These are phyloP conservation scores for Lactarius pseudohatsudake DNA, from an alignment of 768 basidiomycete species.

Conservation along the genomic window DNA sequence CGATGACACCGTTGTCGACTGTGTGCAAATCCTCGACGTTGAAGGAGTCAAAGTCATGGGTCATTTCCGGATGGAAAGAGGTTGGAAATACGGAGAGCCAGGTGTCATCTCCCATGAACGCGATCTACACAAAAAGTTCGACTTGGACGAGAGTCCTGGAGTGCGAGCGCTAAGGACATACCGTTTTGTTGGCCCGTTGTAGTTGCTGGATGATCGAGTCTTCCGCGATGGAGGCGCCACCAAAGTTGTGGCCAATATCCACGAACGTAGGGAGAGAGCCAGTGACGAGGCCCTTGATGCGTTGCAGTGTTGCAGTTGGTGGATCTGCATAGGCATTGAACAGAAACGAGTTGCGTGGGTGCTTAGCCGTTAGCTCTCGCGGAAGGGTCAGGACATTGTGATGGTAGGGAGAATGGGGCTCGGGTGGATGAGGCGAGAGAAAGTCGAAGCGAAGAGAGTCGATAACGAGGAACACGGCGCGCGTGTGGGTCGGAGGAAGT, in stretches of 20 bases:
- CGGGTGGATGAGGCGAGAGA: slow-evolving; percentile 66
- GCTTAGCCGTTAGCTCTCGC: slow-evolving; percentile 56
- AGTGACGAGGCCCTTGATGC: slow-evolving; percentile 93
- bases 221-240: slow-evolving; percentile 79
- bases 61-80: slow-evolving; percentile 67
- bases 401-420: slow-evolving; percentile 63
- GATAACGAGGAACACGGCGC: slow-evolving; percentile 83
- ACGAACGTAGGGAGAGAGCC: slow-evolving; percentile 95
- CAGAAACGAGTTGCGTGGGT: slow-evolving; percentile 76
- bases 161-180: slow-evolving; percentile 36
- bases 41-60: slow-evolving; percentile 92
- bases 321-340: slow-evolving; percentile 93
- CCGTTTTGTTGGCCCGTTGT: slow-evolving; percentile 55
- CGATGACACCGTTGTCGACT: slow-evolving; percentile 88
- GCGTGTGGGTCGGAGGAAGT: slow-evolving; percentile 65
- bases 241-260: slow-evolving; percentile 92
- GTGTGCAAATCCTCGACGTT: slow-evolving; percentile 98
- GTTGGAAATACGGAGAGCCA: slow-evolving; percentile 90
- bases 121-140: slow-evolving; percentile 48
- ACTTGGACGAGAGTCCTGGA: slow-evolving; percentile 7
- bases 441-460: slow-evolving; percentile 96
- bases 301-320: slow-evolving; percentile 91
- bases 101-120: slow-evolving; percentile 96
- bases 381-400: slow-evolving; percentile 85
- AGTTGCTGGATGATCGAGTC: slow-evolving; percentile 86